These are phyloP conservation scores for Choiromyces venosus DNA, from an alignment of 495 filamentous ascomycete genomes.

Conservation along the genomic window DNA sequence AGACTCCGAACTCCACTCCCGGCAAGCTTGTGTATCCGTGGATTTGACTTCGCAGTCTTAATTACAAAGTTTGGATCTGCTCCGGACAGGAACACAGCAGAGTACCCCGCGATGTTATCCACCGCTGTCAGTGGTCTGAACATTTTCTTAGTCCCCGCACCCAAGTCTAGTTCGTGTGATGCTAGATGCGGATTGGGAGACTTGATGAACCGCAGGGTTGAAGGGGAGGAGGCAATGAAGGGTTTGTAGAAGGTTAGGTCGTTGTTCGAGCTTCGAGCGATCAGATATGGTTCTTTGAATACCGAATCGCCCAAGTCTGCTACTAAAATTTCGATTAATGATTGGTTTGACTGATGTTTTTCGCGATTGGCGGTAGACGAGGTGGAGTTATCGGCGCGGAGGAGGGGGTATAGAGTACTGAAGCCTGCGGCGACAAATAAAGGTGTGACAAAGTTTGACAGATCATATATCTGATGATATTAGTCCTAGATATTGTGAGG, in stretches of 20 bases:
- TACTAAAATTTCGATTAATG: conserved; percentile 68
- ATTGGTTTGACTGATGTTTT: conserved; percentile 64
- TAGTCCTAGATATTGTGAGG: neutral
- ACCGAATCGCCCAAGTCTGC: conserved; percentile 75
- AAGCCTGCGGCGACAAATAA: conserved; percentile 65
- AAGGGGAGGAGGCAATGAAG: conserved; percentile 49
- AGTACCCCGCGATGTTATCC: conserved; percentile 65
- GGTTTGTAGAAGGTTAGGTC: conserved; percentile 87
- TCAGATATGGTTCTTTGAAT: conserved; percentile 66
- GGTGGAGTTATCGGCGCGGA: conserved; percentile 61
- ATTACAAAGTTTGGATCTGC: conserved; percentile 70
- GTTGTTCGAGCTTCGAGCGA: conserved; percentile 70
- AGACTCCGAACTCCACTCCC: conserved; percentile 60
- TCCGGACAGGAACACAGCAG: conserved; percentile 74
- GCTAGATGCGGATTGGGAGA: conserved; percentile 59
- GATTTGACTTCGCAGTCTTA: conserved; percentile 66
- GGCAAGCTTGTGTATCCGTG: conserved; percentile 65
- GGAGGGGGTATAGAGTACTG: conserved; percentile 66
- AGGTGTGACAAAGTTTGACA: conserved; percentile 57
- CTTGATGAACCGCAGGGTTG: conserved; percentile 67
- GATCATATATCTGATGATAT: conserved; percentile 53
- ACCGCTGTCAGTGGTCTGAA: conserved; percentile 57
- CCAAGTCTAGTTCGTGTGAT: conserved; percentile 14
- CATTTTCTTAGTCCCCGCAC: conserved; percentile 42
- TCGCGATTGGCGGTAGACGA: conserved; percentile 43